phyloP scores from a whole-genome alignment of 768 basidiomycete species.

The Mycena crocata region DNA sequence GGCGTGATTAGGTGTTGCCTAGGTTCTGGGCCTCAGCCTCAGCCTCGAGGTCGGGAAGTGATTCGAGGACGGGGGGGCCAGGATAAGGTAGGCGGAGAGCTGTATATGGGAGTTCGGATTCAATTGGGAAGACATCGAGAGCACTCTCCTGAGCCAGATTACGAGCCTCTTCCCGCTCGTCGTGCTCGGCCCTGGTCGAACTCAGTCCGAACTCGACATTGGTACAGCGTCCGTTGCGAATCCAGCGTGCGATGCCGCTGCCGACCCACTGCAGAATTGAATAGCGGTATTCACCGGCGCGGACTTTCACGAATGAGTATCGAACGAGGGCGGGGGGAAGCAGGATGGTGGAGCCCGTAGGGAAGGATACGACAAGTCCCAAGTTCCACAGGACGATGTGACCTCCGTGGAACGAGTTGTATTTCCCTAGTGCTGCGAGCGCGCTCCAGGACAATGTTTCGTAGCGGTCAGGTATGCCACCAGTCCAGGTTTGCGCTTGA shows the following conservation, averaged over 20 bases:
- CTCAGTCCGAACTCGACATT: not conserved
- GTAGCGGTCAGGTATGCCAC: not conserved
- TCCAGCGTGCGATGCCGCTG: not conserved
- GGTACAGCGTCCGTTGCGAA: not conserved
- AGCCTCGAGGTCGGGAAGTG: too few relatives aligned
- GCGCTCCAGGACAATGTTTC: not conserved
- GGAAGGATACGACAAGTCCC: not conserved
- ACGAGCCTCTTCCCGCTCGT: not conserved
- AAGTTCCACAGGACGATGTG: slow-evolving; percentile 1
- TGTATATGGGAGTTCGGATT: not conserved
- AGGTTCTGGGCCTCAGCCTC: too few relatives aligned
- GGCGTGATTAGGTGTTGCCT: too few relatives aligned
- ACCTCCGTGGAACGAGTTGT: not conserved
- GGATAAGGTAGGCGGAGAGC: too few relatives aligned
- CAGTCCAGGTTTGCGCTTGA: not conserved
- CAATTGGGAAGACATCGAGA: not conserved
- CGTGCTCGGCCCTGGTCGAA: not conserved
- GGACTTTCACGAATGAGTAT: slow-evolving; percentile 7
- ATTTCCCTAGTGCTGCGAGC: not conserved
- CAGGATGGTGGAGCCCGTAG: not conserved
- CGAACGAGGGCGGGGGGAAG: slow-evolving; percentile 1
- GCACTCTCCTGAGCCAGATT: not conserved
- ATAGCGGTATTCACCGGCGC: not conserved
- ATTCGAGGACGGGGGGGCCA: too few relatives aligned
- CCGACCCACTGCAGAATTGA: slow-evolving; percentile 2